These are phyloP conservation scores for Pichia insulana DNA, from an alignment of 805 yeast genomes.

Conservation along the genomic window DNA sequence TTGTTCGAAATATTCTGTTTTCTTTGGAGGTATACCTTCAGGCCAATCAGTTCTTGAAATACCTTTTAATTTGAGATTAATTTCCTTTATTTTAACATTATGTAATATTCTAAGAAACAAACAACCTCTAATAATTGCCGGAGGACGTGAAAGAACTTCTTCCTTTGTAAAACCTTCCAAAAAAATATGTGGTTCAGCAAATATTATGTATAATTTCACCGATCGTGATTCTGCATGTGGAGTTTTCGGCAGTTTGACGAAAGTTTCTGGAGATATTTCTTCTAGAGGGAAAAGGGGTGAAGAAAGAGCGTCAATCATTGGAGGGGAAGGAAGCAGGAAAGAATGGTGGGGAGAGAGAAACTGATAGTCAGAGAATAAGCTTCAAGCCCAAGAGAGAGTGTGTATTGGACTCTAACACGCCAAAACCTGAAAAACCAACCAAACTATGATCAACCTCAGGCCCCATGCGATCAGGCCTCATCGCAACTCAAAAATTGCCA, in stretches of 20 bases:
- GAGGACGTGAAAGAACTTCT: slow-evolving; percentile 60
- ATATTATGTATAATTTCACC: slow-evolving; percentile 58
- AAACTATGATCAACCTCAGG: too few species aligned
- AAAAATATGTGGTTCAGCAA: slow-evolving; percentile 74
- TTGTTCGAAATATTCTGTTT: slow-evolving; percentile 53
- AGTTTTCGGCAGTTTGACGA: slow-evolving; percentile 42
- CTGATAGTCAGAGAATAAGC: too few species aligned
- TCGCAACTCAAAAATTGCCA: too few species aligned
- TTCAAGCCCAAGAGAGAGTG: too few species aligned
- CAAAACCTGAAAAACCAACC: too few species aligned
- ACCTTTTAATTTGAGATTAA: slow-evolving; percentile 58
- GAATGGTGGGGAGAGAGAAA: too few species aligned
- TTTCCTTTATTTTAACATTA: slow-evolving; percentile 59
- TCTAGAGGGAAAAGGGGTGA: slow-evolving; percentile 44
- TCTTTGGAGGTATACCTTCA: slow-evolving; percentile 93
- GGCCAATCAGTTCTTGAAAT: slow-evolving; percentile 87
- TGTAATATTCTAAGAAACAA: slow-evolving; percentile 61
- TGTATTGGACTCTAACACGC: too few species aligned
- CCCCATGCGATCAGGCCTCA: too few species aligned
- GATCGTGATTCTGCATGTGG: slow-evolving; percentile 58
- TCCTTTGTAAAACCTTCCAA: slow-evolving; percentile 70
- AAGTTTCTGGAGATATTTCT: slow-evolving; percentile 28
- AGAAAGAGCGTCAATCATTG: slow-evolving; percentile 5
- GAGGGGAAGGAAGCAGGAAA: too few species aligned
- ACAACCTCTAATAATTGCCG: slow-evolving; percentile 76